Evolutionary conservation across 2,329 filamentous ascomycete genomes (phyloP).

Genomic region (Didymella arachidicola): DNA sequence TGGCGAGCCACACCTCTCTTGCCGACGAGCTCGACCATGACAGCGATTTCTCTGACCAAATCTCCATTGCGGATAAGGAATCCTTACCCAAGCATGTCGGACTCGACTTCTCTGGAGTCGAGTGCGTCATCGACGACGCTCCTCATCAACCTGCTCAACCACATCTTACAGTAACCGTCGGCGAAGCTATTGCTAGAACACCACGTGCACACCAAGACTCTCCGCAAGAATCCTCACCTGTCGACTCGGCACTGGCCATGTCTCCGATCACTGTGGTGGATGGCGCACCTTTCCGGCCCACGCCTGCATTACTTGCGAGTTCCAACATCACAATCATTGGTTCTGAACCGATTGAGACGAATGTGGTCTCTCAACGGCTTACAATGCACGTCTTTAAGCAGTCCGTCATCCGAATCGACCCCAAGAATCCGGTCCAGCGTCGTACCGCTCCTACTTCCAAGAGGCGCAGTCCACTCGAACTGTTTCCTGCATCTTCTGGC

Average conservation of each 20-base stretch:
- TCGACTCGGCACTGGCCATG: not conserved
- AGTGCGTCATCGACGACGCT: not conserved
- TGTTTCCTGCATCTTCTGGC: not conserved
- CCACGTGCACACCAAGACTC: not conserved
- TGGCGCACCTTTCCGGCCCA: not conserved
- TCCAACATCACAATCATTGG: not conserved
- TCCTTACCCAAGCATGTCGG: not conserved
- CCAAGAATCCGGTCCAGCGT: not conserved
- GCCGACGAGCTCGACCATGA: slow-evolving; percentile 4
- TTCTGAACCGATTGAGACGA: not conserved
- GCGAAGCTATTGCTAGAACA: not conserved
- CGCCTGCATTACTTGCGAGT: not conserved
- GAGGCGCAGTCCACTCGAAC: not conserved
- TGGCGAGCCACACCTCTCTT: not conserved
- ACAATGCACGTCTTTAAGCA: not conserved
- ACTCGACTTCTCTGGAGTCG: not conserved
- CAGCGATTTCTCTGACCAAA: not conserved
- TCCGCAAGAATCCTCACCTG: not conserved
- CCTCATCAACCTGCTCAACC: not conserved
- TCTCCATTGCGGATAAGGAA: not conserved
- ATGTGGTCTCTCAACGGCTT: not conserved
- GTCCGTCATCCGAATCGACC: not conserved
- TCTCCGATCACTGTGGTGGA: not conserved
- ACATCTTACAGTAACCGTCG: not conserved
- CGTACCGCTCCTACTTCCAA: not conserved